phyloP scores from a whole-genome alignment of 176 grass and related monocot genomes.

The Eragrostis nindensis region DNA sequence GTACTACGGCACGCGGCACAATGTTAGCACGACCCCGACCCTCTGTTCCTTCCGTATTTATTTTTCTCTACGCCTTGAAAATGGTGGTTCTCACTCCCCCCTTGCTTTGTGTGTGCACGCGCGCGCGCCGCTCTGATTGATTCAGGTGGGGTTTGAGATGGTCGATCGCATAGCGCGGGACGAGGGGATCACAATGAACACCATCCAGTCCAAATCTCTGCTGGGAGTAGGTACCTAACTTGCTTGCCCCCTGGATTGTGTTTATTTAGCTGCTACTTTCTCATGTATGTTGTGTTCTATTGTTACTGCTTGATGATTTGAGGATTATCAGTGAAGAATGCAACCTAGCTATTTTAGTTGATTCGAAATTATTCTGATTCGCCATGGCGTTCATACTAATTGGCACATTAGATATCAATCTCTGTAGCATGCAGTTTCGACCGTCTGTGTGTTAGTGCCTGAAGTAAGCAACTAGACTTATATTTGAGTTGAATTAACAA shows the following conservation, averaged over 20 bases:
- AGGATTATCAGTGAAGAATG: background rate
- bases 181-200: constrained; percentile 76
- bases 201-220: constrained; percentile 82
- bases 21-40: constrained; percentile 44
- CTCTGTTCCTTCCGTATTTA: background rate
- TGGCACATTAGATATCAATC: background rate
- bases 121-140: constrained; percentile 8
- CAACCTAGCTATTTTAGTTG: background rate
- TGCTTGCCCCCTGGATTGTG: background rate
- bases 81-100: constrained; percentile 1
- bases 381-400: background rate
- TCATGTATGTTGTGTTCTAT: background rate
- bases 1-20: constrained; percentile 94
- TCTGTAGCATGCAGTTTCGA: background rate
- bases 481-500: constrained; percentile 14
- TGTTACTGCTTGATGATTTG: background rate
- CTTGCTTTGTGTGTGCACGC: background rate
- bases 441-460: background rate
- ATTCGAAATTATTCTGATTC: background rate
- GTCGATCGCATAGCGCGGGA: constrained; percentile 73
- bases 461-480: background rate
- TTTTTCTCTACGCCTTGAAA: background rate
- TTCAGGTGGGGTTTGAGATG: constrained; percentile 96
- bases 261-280: background rate
- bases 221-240: constrained; percentile 78